These are phyloP conservation scores for Fusarium setosum DNA, from an alignment of 2,329 filamentous ascomycete genomes.

Conservation along the genomic window DNA sequence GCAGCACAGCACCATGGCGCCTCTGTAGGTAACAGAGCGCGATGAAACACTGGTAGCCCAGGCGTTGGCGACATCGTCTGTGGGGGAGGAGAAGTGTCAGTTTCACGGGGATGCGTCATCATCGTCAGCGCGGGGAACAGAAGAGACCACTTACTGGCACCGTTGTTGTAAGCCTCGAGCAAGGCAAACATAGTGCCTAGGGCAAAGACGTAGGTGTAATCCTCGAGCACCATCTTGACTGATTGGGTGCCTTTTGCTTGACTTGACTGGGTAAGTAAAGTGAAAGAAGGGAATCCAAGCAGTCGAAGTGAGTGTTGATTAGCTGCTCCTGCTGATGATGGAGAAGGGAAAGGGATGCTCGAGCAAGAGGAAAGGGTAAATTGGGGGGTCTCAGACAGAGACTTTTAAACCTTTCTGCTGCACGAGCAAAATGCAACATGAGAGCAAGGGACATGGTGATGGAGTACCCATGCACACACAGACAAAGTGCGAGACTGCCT, in stretches of 20 bases:
- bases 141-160: constrained; percentile 70
- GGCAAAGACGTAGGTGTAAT: constrained; percentile 79
- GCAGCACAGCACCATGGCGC: constrained; percentile 74
- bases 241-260: constrained; percentile 3
- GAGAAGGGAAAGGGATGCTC: constrained; percentile 29
- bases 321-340: neutral
- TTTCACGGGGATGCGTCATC: neutral
- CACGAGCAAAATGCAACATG: neutral
- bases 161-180: constrained; percentile 83
- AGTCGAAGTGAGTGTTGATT: neutral
- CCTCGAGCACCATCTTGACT: constrained; percentile 65
- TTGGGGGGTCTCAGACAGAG: constrained; percentile 18
- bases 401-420: constrained; percentile 29
- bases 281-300: constrained; percentile 7
- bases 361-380: constrained; percentile 10
- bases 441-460: neutral
- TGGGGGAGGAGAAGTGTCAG: constrained; percentile 10
- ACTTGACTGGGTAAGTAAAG: neutral
- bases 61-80: constrained; percentile 86
- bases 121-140: neutral
- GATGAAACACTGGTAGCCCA: constrained; percentile 87
- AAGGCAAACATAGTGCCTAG: constrained; percentile 82
- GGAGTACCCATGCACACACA: too few relatives aligned
- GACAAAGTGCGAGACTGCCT: too few relatives aligned
- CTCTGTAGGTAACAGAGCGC: constrained; percentile 77